Conservation (phyloP, 805 yeast species). For the Wickerhamomyces alni region DNA sequence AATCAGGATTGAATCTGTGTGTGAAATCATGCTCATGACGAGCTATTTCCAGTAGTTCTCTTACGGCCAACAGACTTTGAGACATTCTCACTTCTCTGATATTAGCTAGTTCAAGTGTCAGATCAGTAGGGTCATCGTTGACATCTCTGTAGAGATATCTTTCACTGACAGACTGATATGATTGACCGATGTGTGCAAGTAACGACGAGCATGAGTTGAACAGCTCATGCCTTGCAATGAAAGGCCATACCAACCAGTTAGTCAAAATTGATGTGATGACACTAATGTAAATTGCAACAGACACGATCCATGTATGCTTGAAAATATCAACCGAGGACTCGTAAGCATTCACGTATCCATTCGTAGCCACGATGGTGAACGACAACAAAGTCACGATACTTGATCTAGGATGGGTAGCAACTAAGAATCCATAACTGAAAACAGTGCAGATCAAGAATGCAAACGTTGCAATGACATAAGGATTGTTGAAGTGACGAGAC, state of each 20-base stretch:
- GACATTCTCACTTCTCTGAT: constrained; percentile 44
- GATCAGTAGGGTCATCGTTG: constrained; percentile 40
- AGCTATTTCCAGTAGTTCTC: constrained; percentile 30
- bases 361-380: constrained; percentile 34
- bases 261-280: constrained; percentile 29
- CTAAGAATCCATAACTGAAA: constrained; percentile 28
- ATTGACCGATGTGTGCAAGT: constrained; percentile 36
- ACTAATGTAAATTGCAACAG: constrained; percentile 34
- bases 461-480: constrained; percentile 35
- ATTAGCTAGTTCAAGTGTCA: constrained; percentile 36
- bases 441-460: constrained; percentile 30
- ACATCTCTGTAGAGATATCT: constrained; percentile 42
- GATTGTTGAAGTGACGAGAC: constrained; percentile 30
- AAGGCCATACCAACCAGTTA: constrained; percentile 45
- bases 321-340: constrained; percentile 24
- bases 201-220: constrained; percentile 32
- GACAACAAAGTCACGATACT: constrained; percentile 34
- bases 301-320: constrained; percentile 34
- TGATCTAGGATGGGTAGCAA: constrained; percentile 36
- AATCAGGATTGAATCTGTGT: constrained; percentile 27
- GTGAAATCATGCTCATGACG: constrained; percentile 31
- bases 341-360: constrained; percentile 14
- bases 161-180: constrained; percentile 42
- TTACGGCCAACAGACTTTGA: constrained; percentile 35
- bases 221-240: constrained; percentile 36